phyloP scores from a whole-genome alignment of 2,329 filamentous ascomycete genomes.

The Cryphonectria parasitica region DNA sequence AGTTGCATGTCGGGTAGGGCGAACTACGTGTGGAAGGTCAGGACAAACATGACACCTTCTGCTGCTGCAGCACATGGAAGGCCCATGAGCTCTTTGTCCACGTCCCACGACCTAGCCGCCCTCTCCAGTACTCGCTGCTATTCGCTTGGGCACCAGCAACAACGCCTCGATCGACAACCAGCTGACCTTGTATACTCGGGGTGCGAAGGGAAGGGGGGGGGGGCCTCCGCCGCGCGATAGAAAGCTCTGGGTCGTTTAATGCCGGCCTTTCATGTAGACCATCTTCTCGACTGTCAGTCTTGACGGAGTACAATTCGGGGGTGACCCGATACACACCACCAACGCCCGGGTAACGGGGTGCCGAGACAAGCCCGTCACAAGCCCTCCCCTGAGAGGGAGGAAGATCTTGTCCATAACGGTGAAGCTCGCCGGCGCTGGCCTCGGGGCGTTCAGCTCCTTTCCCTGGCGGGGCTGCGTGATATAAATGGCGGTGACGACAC shows the following conservation, averaged over 20 bases:
- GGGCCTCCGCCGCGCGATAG: conserved; percentile 82
- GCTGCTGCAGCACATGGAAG: conserved; percentile 52
- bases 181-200: conserved; percentile 78
- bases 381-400: conserved; percentile 55
- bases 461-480: conserved; percentile 83
- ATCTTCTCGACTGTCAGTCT: conserved; percentile 80
- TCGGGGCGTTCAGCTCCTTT: conserved; percentile 74
- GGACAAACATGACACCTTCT: conserved; percentile 84
- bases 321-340: conserved; percentile 67
- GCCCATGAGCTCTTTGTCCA: conserved; percentile 78
- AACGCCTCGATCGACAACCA: conserved; percentile 80
- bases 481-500: conserved; percentile 94
- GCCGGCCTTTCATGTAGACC: conserved; percentile 81
- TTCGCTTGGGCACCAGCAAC: conserved; percentile 85
- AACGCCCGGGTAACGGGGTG: background rate
- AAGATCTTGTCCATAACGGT: conserved; percentile 98
- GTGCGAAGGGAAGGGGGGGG: conserved; percentile 35
- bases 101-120: conserved; percentile 72
- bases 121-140: conserved; percentile 78
- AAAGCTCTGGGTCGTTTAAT: conserved; percentile 76
- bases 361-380: background rate
- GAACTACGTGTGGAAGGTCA: conserved; percentile 81
- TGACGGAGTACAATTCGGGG: conserved; percentile 70
- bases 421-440: conserved; percentile 84
- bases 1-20: conserved; percentile 86